Evolutionary conservation across 2,329 filamentous ascomycete genomes (phyloP).

Genomic region (Trichoderma endophyticum): DNA sequence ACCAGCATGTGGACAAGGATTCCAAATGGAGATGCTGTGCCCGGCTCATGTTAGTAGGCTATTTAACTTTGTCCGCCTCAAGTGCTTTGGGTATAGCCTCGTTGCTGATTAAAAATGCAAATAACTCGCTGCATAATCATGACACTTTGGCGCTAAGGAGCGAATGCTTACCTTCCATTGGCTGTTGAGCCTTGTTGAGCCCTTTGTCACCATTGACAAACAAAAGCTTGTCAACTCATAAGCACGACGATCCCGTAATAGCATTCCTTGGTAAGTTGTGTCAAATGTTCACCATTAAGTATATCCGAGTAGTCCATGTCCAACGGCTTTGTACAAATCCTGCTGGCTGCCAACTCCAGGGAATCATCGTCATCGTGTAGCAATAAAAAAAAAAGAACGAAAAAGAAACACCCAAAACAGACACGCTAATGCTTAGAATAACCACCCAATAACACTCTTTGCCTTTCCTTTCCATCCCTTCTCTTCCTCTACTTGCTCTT

Average conservation of each 20-base stretch:
- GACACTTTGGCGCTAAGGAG: background rate
- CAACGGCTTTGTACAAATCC: constrained; percentile 15
- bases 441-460: constrained; percentile 32
- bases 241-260: background rate
- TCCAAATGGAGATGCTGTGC: background rate
- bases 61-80: background rate
- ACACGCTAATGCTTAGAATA: constrained; percentile 28
- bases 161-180: background rate
- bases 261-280: background rate
- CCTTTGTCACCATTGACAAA: constrained; percentile 11
- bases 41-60: background rate
- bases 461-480: constrained; percentile 47
- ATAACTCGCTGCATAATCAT: constrained; percentile 8
- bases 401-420: background rate
- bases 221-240: background rate
- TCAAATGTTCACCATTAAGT: background rate
- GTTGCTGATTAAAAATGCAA: background rate
- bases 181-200: background rate
- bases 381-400: background rate
- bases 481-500: constrained; percentile 26
- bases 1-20: background rate
- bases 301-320: background rate
- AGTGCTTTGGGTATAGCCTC: constrained; percentile 5
- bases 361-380: background rate
- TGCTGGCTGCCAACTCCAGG: background rate